Conservation (phyloP, 306 rosid genomes). For the Heteromeles arbutifolia region DNA sequence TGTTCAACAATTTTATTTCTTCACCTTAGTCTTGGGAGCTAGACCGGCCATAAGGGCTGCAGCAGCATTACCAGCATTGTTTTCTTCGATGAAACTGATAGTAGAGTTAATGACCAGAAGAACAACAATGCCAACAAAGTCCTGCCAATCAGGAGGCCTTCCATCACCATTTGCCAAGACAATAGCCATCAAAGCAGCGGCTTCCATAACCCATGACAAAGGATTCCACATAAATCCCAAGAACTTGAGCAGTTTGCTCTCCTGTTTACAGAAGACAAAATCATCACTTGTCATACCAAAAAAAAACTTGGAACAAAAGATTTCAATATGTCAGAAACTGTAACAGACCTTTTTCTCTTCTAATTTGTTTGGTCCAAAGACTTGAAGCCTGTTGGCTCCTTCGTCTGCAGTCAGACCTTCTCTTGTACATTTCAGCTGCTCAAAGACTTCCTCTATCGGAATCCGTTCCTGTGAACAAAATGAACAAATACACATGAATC, state of each 20-base stretch:
- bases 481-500: not conserved
- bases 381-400: constrained; percentile 80
- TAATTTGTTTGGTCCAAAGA: constrained; percentile 94
- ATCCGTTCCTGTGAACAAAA: constrained; percentile 56
- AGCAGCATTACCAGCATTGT: constrained; percentile 98
- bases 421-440: constrained; percentile 77
- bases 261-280: constrained; percentile 41
- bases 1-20: not conserved
- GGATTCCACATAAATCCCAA: constrained; percentile 99
- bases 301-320: not conserved
- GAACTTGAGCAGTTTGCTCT: constrained; percentile 82
- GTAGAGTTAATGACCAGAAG: constrained; percentile 84
- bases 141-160: constrained; percentile 97
- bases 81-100: constrained; percentile 90
- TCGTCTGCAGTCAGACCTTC: constrained; percentile 75
- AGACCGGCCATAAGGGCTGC: constrained; percentile 99
- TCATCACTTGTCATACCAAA: not conserved
- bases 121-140: constrained; percentile 75
- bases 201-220: constrained; percentile 99
- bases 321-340: not conserved
- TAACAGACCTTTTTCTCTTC: constrained; percentile 80
- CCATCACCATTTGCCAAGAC: constrained; percentile 85
- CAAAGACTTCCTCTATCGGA: constrained; percentile 92
- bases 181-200: constrained; percentile 97
- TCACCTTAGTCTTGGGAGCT: constrained; percentile 96